These are phyloP conservation scores for Cryphonectria radicalis DNA, from an alignment of 2,329 filamentous ascomycete species.

Conservation along the genomic window DNA sequence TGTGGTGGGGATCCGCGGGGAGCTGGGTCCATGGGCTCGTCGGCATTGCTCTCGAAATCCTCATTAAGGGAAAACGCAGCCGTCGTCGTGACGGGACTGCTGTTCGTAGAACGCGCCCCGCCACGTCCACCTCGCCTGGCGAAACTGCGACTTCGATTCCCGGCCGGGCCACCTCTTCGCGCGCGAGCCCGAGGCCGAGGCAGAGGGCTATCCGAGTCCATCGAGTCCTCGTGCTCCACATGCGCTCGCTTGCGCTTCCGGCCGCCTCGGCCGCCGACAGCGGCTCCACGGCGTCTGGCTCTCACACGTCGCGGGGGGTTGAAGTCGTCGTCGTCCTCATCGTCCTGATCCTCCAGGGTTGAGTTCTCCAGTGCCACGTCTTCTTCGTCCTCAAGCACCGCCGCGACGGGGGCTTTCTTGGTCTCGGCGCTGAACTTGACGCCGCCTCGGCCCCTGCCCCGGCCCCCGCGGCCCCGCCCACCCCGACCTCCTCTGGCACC, in stretches of 20 bases:
- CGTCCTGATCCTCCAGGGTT: constrained; percentile 31
- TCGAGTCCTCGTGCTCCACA: constrained; percentile 1
- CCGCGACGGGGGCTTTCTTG: constrained; percentile 22
- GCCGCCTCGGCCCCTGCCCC: constrained; percentile 25
- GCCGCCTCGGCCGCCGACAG: constrained; percentile 21
- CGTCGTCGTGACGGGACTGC: constrained; percentile 18
- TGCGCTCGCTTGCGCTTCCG: constrained; percentile 26
- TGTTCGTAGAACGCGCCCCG: constrained; percentile 12
- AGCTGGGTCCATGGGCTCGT: neutral
- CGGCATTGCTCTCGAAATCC: constrained; percentile 17
- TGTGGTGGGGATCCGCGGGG: constrained; percentile 17
- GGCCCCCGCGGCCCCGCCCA: constrained; percentile 26
- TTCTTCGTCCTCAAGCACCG: constrained; percentile 21
- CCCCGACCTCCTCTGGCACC: constrained; percentile 21
- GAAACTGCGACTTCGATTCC: constrained; percentile 14
- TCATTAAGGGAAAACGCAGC: constrained; percentile 26
- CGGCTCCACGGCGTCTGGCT: constrained; percentile 17
- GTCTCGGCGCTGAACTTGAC: constrained; percentile 26
- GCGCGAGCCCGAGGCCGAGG: constrained; percentile 18
- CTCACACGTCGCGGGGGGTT: constrained; percentile 20
- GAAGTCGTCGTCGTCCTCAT: constrained; percentile 31
- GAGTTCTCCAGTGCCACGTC: constrained; percentile 10
- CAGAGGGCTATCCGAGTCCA: constrained; percentile 16
- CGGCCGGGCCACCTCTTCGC: constrained; percentile 17
- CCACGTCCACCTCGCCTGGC: constrained; percentile 24